Evolutionary conservation across 768 basidiomycete genomes (phyloP).

Genomic region (Rhizopogon salebrosus): DNA sequence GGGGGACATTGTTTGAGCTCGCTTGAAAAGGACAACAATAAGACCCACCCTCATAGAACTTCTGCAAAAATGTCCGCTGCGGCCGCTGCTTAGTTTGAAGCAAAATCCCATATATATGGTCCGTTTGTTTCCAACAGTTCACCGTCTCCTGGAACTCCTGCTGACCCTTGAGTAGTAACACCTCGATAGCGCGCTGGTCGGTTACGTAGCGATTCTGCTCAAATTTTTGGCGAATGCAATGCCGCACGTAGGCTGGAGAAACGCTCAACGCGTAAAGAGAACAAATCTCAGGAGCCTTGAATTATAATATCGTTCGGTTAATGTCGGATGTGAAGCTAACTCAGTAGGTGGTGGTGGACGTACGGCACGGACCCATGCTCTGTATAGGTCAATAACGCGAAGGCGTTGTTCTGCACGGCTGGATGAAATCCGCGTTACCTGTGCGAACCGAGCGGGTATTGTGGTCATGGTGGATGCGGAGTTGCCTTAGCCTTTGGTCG

Average conservation of each 20-base stretch:
- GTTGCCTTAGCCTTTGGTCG: background rate
- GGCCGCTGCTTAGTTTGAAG: conserved; percentile 44
- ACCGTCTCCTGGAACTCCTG: conserved; percentile 93
- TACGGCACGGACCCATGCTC: conserved; percentile 92
- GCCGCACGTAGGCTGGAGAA: conserved; percentile 72
- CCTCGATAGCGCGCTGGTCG: conserved; percentile 78
- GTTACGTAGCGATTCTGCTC: conserved; percentile 81
- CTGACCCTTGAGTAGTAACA: conserved; percentile 77
- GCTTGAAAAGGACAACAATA: background rate
- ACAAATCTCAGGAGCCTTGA: conserved; percentile 88
- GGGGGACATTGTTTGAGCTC: background rate
- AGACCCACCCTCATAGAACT: conserved; percentile 74
- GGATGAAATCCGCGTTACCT: conserved; percentile 54
- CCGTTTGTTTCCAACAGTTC: conserved; percentile 89
- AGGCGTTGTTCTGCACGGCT: conserved; percentile 55
- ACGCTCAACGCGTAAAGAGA: conserved; percentile 76
- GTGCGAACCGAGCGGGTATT: conserved; percentile 87
- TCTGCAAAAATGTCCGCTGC: conserved; percentile 66
- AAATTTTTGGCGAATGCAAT: conserved; percentile 80
- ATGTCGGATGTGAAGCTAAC: conserved; percentile 1
- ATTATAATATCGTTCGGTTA: conserved; percentile 1
- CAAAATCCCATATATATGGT: conserved; percentile 72
- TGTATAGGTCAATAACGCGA: conserved; percentile 74
- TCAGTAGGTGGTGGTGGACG: conserved; percentile 27
- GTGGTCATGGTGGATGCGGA: conserved; percentile 53